Base-by-base conservation (phyloP, 208 protist species). In the Trichomonas gallinae region DNA sequence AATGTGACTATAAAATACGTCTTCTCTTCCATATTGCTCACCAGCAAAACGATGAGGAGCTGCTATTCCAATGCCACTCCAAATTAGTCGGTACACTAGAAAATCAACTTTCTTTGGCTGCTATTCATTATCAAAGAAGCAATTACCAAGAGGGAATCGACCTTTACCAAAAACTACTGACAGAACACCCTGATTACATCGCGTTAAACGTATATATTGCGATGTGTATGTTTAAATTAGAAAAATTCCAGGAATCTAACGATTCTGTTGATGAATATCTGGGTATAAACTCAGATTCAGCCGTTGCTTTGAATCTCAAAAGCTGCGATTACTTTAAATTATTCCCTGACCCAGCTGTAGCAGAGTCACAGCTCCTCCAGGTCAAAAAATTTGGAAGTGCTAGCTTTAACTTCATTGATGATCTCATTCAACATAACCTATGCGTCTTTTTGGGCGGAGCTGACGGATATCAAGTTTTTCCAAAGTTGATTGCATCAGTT, bases 191-290 rank as follows among this genome's bases (percentile, higher is more conserved):
- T 42, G 96, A 97, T 17, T 97, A 83, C 40, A 26, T 96, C 26
- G 96, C 96, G 1, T 21, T 97, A 3, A 51, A 99, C 96, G 98
- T 99, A 21, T 99, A 99, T 97, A 97, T 99, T 44, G 98, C 99
- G 3, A 98, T 99, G 97, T 99, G 99, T 97, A 99, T 99, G 97
- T 99, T 99, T 97, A 99, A 99, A 97, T 98, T 99, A 81, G 98
- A 99, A 97, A 99, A 99, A 97, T 99, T 99, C 97, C 97, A 98
- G 91, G 97, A 89, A 89, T 89, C 83, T 10, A 89, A 89, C 23
- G 83, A 89, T 46, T 46, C 40, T 6, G 83, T 89, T 31, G 83
- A 89, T 31, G 38, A 89, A 89, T 89, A 89, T 48, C 23, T 89
- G 2, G 34, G n/a, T 10, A 40, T 89, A 23, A 89, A 89, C 23